Evolutionary conservation across 345 rosid species (phyloP).

Genomic region (Viola odorata): DNA sequence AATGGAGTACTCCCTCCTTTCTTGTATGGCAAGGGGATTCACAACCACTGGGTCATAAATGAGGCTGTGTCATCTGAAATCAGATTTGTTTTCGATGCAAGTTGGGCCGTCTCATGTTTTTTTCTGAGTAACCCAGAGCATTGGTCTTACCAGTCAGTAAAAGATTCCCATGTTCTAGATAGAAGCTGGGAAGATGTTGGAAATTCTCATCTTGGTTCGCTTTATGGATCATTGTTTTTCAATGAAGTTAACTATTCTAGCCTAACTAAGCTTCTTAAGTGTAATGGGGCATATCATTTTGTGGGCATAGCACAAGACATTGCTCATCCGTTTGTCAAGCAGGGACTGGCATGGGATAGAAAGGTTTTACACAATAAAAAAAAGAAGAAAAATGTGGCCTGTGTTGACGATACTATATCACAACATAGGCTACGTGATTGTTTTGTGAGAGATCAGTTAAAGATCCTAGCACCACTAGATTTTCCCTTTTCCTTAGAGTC

Average conservation of each 20-base stretch:
- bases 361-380: conserved; percentile 27
- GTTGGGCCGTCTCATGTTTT: conserved; percentile 53
- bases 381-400: conserved; percentile 42
- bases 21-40: conserved; percentile 59
- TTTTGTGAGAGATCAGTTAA: conserved; percentile 33
- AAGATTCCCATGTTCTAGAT: conserved; percentile 17
- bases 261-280: conserved; percentile 53
- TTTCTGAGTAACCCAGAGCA: conserved; percentile 23
- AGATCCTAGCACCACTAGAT: conserved; percentile 24
- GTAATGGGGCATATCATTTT: conserved; percentile 43
- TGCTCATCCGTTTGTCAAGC: conserved; percentile 15
- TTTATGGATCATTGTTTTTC: conserved; percentile 60
- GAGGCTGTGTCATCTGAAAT: conserved; percentile 56
- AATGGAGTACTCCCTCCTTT: conserved; percentile 83
- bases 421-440: conserved; percentile 22
- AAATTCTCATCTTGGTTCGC: conserved; percentile 61
- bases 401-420: conserved; percentile 31
- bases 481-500: conserved; percentile 60
- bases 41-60: conserved; percentile 60
- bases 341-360: conserved; percentile 26
- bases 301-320: conserved; percentile 26
- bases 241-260: conserved; percentile 30
- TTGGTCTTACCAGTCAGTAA: conserved; percentile 16
- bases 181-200: conserved; percentile 73
- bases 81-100: conserved; percentile 80